Base-by-base conservation (phyloP, 2,329 filamentous ascomycete genomes). In the Cadophora gregata region DNA sequence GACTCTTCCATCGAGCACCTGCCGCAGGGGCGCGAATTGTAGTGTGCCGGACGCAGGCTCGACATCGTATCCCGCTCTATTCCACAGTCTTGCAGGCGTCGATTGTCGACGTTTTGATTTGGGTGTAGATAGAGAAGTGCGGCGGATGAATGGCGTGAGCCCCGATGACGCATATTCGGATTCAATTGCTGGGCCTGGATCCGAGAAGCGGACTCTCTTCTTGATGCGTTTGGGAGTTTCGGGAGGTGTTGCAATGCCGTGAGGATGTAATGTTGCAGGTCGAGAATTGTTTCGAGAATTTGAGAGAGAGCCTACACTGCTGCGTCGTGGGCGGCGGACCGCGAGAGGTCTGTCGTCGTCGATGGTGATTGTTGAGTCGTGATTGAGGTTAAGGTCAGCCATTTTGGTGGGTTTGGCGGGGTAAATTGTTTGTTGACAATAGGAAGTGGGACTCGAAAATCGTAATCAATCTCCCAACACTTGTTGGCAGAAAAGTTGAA, bases 181-280 rank as follows among this genome's bases (percentile, higher is more conserved):
- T 19, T 76, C 66, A 45, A 78, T 67, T 0, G 78, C 74, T 0
- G 80, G 79, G 0, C 84, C 85, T 9, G 85, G 85, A 48, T 88
- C 86, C 0, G 87, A 89, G 77, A 88, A 88, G 45, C 86, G 84
- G 25, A 88, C 85, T 65, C 80, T 80, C 70, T 84, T 85, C 71
- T 81, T 84, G 1, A 76, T 51, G 47, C 71, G 65, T 66, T 70
- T 72, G 10, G 74, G 72, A 42, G 75, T 75, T 51, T 68, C 58
- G 56, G 74, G 73, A 9, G 75, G 75, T 3, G 74, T 75, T 25
- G 71, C 70, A 21, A 75, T 68, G 21, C 73, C 73, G 63, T 71
- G 64, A 21, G 31, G 47, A 51, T 55, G 38, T 25, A 65, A 64
- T 67, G 38, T 48, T 50, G 25, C 70, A 59, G 19, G 70, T 64